A percentile compares a stretch with the other conserved stretches of the same genome.
Evolutionary conservation across 179 eudicot genomes (phyloP).

Genomic region (Drosera spatulata): DNA sequence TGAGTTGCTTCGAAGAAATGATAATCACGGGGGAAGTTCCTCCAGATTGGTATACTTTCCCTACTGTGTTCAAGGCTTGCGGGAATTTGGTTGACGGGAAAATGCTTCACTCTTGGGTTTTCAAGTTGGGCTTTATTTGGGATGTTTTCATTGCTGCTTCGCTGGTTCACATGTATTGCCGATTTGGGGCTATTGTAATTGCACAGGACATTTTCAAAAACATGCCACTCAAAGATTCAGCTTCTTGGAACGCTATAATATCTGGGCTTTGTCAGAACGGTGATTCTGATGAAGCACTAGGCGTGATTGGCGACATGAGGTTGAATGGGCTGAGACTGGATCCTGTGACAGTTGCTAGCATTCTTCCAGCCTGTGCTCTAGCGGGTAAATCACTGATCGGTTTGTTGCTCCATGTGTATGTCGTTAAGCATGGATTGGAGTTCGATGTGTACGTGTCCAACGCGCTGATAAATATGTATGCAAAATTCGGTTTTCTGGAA

Average conservation of each 20-base stretch:
- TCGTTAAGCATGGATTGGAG: conserved; percentile 38
- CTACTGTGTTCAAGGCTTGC: conserved; percentile 44
- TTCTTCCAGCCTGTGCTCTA: conserved; percentile 39
- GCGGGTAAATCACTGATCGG: conserved; percentile 23
- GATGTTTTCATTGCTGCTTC: conserved; percentile 47
- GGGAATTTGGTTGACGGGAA: conserved; percentile 22
- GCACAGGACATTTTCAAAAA: conserved; percentile 26
- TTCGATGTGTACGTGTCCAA: conserved; percentile 34
- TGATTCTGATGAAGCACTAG: conserved; percentile 21
- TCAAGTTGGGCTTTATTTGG: conserved; percentile 36
- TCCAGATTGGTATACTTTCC: conserved; percentile 47
- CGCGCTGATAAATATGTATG: conserved; percentile 45
- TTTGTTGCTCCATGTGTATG: conserved; percentile 32
- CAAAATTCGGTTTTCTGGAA: conserved; percentile 28
- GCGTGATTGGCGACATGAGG: conserved; percentile 26
- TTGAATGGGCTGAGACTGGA: conserved; percentile 23
- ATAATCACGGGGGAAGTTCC: conserved; percentile 14
- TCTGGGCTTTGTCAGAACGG: conserved; percentile 39
- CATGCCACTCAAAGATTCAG: conserved; percentile 40
- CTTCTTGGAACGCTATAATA: conserved; percentile 45
- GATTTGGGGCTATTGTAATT: conserved; percentile 19
- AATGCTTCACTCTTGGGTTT: conserved; percentile 26
- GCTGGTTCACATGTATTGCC: conserved; percentile 34
- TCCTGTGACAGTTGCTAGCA: conserved; percentile 38
- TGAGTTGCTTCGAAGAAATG: conserved; percentile 26